Conservation (phyloP, 2,329 filamentous ascomycete species). For the Talaromyces sp. region DNA sequence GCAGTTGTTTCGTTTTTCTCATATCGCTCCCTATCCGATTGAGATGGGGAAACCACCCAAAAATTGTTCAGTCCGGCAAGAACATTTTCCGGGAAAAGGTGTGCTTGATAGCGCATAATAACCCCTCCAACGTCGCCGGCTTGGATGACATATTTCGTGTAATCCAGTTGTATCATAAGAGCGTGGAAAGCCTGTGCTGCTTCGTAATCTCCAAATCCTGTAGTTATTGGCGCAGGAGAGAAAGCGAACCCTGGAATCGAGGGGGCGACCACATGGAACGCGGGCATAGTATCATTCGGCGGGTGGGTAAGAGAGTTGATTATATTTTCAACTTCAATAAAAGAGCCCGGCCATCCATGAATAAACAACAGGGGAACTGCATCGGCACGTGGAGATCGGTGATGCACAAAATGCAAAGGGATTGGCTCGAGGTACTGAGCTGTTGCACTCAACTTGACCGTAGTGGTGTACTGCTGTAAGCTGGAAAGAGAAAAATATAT, state of each 20-base stretch:
- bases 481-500: conserved; percentile 13
- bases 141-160: conserved; percentile 56
- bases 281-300: conserved; percentile 33
- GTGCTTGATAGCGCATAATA: conserved; percentile 59
- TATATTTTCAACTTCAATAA: conserved; percentile 61
- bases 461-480: conserved; percentile 55
- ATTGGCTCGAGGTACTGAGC: conserved; percentile 57
- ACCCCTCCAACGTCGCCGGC: conserved; percentile 67
- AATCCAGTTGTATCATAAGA: conserved; percentile 65
- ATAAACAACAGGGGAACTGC: conserved; percentile 64
- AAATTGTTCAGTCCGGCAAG: conserved; percentile 40
- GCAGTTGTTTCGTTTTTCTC: conserved; percentile 16
- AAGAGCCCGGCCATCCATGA: conserved; percentile 69
- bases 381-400: conserved; percentile 41
- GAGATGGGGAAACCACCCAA: conserved; percentile 22
- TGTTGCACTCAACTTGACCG: conserved; percentile 29
- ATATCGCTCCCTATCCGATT: conserved; percentile 19
- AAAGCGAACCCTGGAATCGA: conserved; percentile 55
- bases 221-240: conserved; percentile 40
- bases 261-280: conserved; percentile 52
- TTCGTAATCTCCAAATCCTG: conserved; percentile 56
- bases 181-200: conserved; percentile 63
- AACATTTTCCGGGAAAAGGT: conserved; percentile 54
- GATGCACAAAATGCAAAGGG: conserved; percentile 62
- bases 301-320: conserved; percentile 44